Percentiles rank a stretch among this genome's conserved stretches.
phyloP scores from a whole-genome alignment of 164 flowering plant genomes.

The Umbilicus rupestris region DNA sequence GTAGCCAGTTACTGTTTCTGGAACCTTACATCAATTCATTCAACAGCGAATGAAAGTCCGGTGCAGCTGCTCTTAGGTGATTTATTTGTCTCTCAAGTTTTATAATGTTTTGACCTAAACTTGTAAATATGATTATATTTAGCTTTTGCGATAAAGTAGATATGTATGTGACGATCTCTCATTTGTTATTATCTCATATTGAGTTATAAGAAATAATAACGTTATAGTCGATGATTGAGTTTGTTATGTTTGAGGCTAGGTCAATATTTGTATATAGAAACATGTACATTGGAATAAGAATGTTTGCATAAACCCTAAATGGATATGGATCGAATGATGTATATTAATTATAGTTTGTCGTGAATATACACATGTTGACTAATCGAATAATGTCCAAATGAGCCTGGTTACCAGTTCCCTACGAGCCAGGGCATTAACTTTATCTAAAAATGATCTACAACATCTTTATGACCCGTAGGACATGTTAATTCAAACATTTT shows the following conservation, averaged over 20 bases:
- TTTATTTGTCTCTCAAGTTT: not conserved
- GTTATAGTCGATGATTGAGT: constrained; percentile 1
- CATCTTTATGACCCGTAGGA: not conserved
- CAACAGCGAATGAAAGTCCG: too few species aligned
- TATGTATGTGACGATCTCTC: too few species aligned
- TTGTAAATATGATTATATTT: not conserved
- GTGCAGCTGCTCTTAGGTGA: too few species aligned
- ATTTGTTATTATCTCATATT: too few species aligned
- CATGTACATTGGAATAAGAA: too few species aligned
- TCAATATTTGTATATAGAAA: not conserved
- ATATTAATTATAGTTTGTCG: not conserved
- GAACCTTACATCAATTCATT: too few species aligned
- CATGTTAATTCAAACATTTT: not conserved
- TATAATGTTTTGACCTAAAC: not conserved
- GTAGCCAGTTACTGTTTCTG: too few species aligned
- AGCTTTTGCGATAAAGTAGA: too few species aligned
- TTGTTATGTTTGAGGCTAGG: not conserved
- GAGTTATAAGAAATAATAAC: too few species aligned
- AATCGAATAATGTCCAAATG: not conserved
- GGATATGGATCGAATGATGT: not conserved
- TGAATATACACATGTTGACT: not conserved
- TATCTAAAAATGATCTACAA: not conserved
- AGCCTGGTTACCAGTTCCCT: constrained; percentile 3
- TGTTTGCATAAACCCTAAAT: not conserved
- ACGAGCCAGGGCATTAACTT: not conserved